phyloP scores from a whole-genome alignment of 805 yeast genomes.

The Candida stauntonica region DNA sequence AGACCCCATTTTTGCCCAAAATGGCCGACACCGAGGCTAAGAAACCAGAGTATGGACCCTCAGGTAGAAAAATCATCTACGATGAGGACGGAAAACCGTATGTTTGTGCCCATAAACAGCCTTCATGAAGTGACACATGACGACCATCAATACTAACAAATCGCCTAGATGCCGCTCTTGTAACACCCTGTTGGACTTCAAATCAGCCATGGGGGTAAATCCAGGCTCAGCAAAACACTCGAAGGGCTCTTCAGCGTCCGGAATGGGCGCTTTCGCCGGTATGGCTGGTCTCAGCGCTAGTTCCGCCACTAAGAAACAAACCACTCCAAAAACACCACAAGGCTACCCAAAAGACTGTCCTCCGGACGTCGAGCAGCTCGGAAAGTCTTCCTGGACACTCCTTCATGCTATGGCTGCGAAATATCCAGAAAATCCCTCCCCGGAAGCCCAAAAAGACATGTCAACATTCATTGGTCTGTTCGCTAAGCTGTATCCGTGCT shows the following conservation, averaged over 20 bases:
- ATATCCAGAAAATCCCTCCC: conserved; percentile 69
- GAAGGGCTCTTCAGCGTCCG: conserved; percentile 4
- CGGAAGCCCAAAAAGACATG: conserved; percentile 66
- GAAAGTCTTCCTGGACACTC: conserved; percentile 88
- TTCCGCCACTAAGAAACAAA: conserved; percentile 16
- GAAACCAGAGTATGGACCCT: conserved; percentile 46
- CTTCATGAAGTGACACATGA: neutral
- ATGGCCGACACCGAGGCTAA: conserved; percentile 3
- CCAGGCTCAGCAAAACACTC: neutral
- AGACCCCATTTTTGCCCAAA: too few relatives aligned
- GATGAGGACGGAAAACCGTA: conserved; percentile 94
- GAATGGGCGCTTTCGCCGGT: conserved; percentile 9
- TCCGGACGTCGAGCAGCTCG: conserved; percentile 78
- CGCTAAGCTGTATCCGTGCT: conserved; percentile 85
- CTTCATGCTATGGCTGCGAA: conserved; percentile 87
- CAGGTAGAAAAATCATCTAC: conserved; percentile 66
- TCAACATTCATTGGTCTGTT: conserved; percentile 63
- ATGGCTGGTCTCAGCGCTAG: conserved; percentile 7
- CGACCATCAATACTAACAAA: conserved; percentile 2
- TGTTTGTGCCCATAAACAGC: conserved; percentile 35
- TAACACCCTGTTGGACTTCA: conserved; percentile 76
- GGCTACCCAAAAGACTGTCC: conserved; percentile 57
- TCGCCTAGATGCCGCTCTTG: conserved; percentile 68
- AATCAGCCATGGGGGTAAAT: conserved; percentile 42
- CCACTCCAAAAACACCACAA: conserved; percentile 17